These are phyloP conservation scores for button mushroom (Agaricus bisporus) DNA, from an alignment of 768 basidiomycete genomes.

Conservation along the genomic window DNA sequence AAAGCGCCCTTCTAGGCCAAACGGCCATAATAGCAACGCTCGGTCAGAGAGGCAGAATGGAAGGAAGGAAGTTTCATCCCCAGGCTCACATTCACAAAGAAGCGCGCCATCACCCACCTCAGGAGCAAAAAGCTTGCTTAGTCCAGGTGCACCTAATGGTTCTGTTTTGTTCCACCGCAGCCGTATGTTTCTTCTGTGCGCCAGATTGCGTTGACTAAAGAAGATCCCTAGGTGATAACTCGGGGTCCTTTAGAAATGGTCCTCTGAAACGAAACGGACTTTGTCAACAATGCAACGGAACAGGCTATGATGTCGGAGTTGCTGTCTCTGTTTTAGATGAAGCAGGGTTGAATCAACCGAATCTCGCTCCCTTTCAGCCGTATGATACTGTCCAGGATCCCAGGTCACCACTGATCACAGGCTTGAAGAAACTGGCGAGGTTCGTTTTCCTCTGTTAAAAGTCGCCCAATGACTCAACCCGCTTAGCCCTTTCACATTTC, in stretches of 20 bases:
- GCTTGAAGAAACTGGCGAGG: background rate
- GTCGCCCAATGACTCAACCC: background rate
- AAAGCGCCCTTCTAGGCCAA: background rate
- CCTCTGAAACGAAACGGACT: background rate
- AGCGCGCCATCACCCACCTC: background rate
- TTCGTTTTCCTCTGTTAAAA: background rate
- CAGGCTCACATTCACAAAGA: background rate
- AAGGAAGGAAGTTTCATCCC: background rate
- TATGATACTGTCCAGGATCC: constrained; percentile 3
- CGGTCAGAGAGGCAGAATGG: background rate
- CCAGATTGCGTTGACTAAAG: background rate
- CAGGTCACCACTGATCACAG: constrained; percentile 3
- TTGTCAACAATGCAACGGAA: constrained; percentile 6
- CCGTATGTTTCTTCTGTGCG: background rate
- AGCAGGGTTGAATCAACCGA: constrained; percentile 1
- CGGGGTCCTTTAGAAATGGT: background rate
- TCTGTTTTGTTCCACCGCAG: constrained; percentile 2
- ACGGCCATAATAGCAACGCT: background rate
- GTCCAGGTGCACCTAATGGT: background rate
- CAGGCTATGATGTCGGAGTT: background rate
- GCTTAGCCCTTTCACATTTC: constrained; percentile 11
- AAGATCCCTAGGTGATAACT: background rate
- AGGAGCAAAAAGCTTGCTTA: no score
- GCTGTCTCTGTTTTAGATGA: background rate
- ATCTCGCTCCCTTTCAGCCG: background rate